These are phyloP conservation scores for Auricularia heimuer DNA, from an alignment of 768 basidiomycete species.

Conservation along the genomic window DNA sequence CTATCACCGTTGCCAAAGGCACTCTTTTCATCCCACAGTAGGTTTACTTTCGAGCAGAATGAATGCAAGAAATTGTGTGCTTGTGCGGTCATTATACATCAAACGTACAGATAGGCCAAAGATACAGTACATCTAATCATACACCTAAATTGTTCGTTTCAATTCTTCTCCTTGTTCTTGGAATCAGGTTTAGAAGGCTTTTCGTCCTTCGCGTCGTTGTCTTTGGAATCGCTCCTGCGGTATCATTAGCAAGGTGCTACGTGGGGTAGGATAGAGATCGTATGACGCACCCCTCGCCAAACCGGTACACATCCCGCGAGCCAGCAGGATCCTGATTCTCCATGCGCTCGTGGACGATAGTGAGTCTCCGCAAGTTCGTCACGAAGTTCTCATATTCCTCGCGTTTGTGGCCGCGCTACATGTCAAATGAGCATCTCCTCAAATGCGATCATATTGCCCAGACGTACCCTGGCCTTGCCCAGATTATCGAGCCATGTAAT, in stretches of 20 bases:
- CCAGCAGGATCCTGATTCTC: not conserved
- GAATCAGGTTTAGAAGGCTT: no score
- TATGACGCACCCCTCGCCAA: not conserved
- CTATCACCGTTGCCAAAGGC: constrained; percentile 26
- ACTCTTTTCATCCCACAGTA: not conserved
- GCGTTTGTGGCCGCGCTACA: constrained; percentile 24
- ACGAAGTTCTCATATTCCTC: constrained; percentile 31
- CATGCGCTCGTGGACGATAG: constrained; percentile 28
- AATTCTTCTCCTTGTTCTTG: no score
- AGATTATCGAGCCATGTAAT: constrained; percentile 30
- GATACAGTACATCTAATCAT: no score
- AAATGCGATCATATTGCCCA: no score
- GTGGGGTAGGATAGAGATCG: not conserved
- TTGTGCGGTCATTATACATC: no score
- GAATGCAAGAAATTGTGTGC: no score
- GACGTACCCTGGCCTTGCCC: constrained; percentile 20
- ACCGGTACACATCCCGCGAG: not conserved
- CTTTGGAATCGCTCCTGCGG: not conserved
- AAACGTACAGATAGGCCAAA: no score
- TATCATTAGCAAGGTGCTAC: no score
- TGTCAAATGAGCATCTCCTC: not conserved
- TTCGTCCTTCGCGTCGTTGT: not conserved
- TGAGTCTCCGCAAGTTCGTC: constrained; percentile 28
- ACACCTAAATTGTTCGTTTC: no score
- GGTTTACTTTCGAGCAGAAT: no score